Evolutionary conservation across 306 rosid genomes (phyloP).

Genomic region (Dryas drummondii): DNA sequence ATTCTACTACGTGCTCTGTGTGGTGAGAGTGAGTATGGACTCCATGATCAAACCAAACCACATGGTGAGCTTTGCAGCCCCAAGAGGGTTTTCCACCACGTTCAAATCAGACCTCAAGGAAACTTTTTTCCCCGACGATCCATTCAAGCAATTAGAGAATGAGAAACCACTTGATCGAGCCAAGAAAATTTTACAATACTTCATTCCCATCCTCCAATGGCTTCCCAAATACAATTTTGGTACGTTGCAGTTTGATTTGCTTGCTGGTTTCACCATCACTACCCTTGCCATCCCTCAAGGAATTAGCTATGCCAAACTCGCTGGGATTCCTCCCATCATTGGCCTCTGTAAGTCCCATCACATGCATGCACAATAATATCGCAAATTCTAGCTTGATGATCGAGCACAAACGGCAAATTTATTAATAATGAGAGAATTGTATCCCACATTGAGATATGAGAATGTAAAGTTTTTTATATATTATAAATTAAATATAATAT

Average conservation of each 20-base stretch:
- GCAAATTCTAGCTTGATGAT: no score
- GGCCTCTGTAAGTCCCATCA: conserved; percentile 67
- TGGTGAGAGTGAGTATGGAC: no score
- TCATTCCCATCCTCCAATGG: conserved; percentile 71
- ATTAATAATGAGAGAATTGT: no score
- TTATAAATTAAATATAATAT: no score
- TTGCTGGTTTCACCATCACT: conserved; percentile 78
- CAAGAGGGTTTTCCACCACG: conserved; percentile 31
- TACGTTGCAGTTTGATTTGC: conserved; percentile 46
- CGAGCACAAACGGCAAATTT: no score
- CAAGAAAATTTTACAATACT: conserved; percentile 46
- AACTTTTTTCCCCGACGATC: conserved; percentile 63
- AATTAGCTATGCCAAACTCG: conserved; percentile 84
- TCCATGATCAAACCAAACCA: conserved; percentile 4
- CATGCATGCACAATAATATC: no score
- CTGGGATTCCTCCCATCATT: conserved; percentile 57
- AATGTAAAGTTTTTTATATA: no score
- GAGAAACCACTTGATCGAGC: conserved; percentile 12
- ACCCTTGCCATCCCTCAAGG: conserved; percentile 98
- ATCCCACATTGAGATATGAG: no score
- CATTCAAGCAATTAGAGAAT: conserved; percentile 47
- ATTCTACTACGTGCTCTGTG: no score
- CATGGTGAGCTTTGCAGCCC: conserved; percentile 47
- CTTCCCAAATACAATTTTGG: conserved; percentile 48
- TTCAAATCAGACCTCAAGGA: conserved; percentile 55